Evolutionary conservation across 2,329 filamentous ascomycete species (phyloP), one percentile per base, ranked within the genome.

Genomic region (Monosporascus sp.): DNA sequence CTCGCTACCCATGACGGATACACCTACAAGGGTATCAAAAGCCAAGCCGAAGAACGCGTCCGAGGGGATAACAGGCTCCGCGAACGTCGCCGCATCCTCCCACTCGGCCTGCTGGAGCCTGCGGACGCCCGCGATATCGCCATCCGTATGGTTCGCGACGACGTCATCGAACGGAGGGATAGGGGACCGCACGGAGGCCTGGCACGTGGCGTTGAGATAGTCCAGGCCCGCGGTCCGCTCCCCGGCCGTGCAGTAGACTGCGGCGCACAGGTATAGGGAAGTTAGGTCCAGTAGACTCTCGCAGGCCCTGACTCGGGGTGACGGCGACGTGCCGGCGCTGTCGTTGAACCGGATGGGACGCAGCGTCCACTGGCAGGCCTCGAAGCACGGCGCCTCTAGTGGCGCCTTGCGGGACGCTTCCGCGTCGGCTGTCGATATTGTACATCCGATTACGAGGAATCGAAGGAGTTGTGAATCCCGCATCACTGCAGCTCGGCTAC

Each of bases 251-350:
- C 74, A 76, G 58, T 72, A 69, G 3, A 67, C 56, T 4, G 63
- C 56, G 11, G 71, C 45, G 38, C 75, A 77, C 0, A 76, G 53
- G 17, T 70, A 74, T 8, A 73, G 56, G 2, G 72, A 74, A 18
- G 54, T 50, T 18, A 63, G 52, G 15, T 37, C 56, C 27, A 65
- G 56, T 0, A 52, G 57, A 35, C 69, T 73, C 31, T 63, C 55
- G 52, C 72, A 74, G 1, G 59, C 49, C 15, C 55, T 54, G 15
- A 57, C 55, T 6, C 55, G 50, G 7, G 57, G 58, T 6, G 60
- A 59, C 18, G 57, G 53, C 3, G 58, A 54, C 17, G 47, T 35
- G 35, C 52, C 31, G 3, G 60, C 55, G 43, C 60, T 57, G 47
- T 73, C 71, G 48, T 60, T 58, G 53, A 72, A 73, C n/a, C 58